Base-by-base conservation (phyloP, 345 rosid species). In the Orychophragmus violaceus region DNA sequence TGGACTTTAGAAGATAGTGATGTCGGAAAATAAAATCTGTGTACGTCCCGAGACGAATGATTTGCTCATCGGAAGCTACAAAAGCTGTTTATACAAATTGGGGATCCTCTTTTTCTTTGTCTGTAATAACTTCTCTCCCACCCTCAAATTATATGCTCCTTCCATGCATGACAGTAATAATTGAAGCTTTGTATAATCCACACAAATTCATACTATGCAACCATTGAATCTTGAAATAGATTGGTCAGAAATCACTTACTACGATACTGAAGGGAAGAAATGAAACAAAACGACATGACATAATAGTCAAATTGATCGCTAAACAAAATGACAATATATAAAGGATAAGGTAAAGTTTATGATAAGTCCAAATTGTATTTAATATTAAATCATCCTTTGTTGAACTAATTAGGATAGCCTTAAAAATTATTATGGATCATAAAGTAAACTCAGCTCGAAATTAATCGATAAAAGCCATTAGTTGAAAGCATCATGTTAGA, bases 1-100 rank as follows among this genome's bases (percentile, higher is more conserved):
- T 68, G 68, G 64, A 74, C 78, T 62, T 68, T 42, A 61, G 78
- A 74, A 68, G 78, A 74, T 67, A 67, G 74, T 53, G 73, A 61
- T 74, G 73, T 74, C 69, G 78, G 78, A 35, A 74, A 64, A 54
- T 45, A 55, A n/a, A 74, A 74, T 67, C 68, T 74, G 27, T 46
- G 52, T 46, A 46, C 52, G 74, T 74, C 74, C 77, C 74, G 6
- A 68, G 73, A 74, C 39, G 78, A 67, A 74, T 74, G 69, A 74
- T 68, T 67, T 67, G 64, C 74, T 74, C 74, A 61, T 74, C 69
- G 74, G 59, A 67, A 68, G 59, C 53, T 45, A 67, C 78, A 74
- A 67, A 74, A 74, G 74, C 44, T 74, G 69, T 68, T 68, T 68
- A 59, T 68, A 30, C 69, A 74, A 67, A 67, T 46, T 61, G 44